Evolutionary conservation across 495 filamentous ascomycete species (phyloP).

Genomic region (Tuber calosporum): DNA sequence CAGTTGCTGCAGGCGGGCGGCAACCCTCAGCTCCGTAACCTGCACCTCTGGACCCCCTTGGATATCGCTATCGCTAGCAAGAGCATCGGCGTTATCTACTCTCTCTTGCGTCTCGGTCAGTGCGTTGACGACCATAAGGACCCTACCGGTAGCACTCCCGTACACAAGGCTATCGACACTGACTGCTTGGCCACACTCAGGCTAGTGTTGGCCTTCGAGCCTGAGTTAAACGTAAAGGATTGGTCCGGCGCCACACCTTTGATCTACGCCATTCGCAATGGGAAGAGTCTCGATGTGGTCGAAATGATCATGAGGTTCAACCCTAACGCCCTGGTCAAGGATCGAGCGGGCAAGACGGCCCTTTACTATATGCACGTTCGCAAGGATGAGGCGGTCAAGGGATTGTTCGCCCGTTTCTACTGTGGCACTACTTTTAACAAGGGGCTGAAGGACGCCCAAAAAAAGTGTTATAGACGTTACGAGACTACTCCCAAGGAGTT

Average conservation of each 20-base stretch:
- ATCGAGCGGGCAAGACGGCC: not conserved
- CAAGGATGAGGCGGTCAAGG: not conserved
- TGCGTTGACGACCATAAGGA: not conserved
- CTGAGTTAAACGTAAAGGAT: not conserved
- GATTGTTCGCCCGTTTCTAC: not conserved
- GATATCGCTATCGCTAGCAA: not conserved
- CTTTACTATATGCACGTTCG: not conserved
- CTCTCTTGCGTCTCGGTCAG: not conserved
- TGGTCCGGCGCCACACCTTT: not conserved
- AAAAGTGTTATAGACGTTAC: not conserved
- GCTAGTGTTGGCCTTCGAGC: not conserved
- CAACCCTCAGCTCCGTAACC: not conserved
- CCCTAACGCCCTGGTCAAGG: not conserved
- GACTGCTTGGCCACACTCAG: not conserved
- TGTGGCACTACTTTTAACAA: not conserved
- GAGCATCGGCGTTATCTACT: not conserved
- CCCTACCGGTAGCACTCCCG: not conserved
- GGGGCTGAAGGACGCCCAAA: not conserved
- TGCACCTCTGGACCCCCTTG: not conserved
- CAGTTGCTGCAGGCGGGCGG: not conserved
- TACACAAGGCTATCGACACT: not conserved
- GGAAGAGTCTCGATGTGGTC: not conserved
- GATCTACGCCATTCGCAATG: not conserved
- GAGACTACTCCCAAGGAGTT: not conserved
- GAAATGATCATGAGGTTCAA: not conserved